Evolutionary conservation across 139 green algal species (phyloP).

Genomic region (Edaphochlamys debaryana): DNA sequence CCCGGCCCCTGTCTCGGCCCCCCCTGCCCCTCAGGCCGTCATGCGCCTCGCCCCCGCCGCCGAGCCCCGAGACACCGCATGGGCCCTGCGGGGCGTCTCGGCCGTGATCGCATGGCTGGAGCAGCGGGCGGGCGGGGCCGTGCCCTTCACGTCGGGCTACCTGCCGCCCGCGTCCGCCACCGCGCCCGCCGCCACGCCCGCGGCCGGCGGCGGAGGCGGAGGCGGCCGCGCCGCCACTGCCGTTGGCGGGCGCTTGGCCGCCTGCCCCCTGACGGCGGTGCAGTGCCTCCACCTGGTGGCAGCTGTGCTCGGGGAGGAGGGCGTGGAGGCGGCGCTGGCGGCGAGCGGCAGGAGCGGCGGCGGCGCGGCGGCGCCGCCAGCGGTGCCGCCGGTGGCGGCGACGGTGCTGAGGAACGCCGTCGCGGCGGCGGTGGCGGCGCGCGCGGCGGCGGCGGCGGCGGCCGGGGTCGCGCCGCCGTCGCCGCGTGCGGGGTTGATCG

Average conservation of each 20-base stretch:
- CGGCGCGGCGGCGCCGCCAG: not conserved
- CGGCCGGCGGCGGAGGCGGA: not conserved
- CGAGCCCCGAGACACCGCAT: conserved; percentile 24
- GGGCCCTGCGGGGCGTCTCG: not conserved
- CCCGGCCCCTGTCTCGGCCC: too few species aligned
- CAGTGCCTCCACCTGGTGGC: conserved; percentile 27
- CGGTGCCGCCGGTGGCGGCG: not conserved
- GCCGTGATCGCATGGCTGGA: conserved; percentile 20
- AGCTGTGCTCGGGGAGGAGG: conserved; percentile 14
- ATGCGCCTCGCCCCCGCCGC: conserved; percentile 24
- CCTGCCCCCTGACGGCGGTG: conserved; percentile 10
- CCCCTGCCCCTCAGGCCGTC: not conserved
- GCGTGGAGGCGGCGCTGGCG: not conserved
- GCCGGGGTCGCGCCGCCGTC: not conserved
- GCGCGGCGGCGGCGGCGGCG: not conserved
- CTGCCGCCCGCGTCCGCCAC: not conserved
- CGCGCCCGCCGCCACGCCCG: not conserved
- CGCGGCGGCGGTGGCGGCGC: not conserved
- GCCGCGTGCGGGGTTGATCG: too few species aligned
- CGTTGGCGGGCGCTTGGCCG: not conserved
- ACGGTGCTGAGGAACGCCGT: not conserved
- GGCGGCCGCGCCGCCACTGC: not conserved
- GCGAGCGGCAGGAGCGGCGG: not conserved
- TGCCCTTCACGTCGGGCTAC: conserved; percentile 23
- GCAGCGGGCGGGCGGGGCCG: not conserved